Conservation (phyloP, 495 filamentous ascomycete genomes). For the Friedmanniomyces endolithicus region DNA sequence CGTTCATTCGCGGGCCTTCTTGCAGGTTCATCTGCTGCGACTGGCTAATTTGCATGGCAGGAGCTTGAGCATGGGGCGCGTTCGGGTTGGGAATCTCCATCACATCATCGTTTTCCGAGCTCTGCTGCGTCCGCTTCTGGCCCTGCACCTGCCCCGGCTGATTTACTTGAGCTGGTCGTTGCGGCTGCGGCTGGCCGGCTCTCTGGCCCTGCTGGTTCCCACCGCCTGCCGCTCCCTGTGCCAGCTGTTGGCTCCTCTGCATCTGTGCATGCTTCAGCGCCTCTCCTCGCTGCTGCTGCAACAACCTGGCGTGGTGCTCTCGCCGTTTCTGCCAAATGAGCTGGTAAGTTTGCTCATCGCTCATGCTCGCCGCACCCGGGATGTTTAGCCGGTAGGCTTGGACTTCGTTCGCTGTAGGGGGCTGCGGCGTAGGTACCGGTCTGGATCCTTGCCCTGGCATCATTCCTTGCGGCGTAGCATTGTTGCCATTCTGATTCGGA, state of each 20-base stretch:
- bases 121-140: slow-evolving; percentile 28
- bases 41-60: slow-evolving; percentile 26
- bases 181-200: slow-evolving; percentile 20
- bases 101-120: slow-evolving; percentile 42
- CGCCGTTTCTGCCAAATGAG: slow-evolving; percentile 29
- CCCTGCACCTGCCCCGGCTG: slow-evolving; percentile 16
- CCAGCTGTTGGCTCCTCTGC: slow-evolving; percentile 18
- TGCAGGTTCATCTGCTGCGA: slow-evolving; percentile 26
- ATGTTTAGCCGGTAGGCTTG: slow-evolving; percentile 11
- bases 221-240: slow-evolving; percentile 3
- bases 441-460: neutral
- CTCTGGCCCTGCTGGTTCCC: slow-evolving; percentile 11
- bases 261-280: slow-evolving; percentile 27
- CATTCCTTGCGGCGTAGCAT: neutral
- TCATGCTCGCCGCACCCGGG: slow-evolving; percentile 29
- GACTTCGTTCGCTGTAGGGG: slow-evolving; percentile 21
- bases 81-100: slow-evolving; percentile 41
- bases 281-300: slow-evolving; percentile 20
- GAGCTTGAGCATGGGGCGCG: slow-evolving; percentile 24
- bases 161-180: slow-evolving; percentile 13
- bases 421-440: neutral
- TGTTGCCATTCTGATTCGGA: neutral
- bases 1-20: slow-evolving; percentile 16
- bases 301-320: slow-evolving; percentile 19
- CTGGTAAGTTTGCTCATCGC: slow-evolving; percentile 45